These are phyloP conservation scores for Ustilaginoidea virens DNA, from an alignment of 2,329 filamentous ascomycete species.

Conservation along the genomic window DNA sequence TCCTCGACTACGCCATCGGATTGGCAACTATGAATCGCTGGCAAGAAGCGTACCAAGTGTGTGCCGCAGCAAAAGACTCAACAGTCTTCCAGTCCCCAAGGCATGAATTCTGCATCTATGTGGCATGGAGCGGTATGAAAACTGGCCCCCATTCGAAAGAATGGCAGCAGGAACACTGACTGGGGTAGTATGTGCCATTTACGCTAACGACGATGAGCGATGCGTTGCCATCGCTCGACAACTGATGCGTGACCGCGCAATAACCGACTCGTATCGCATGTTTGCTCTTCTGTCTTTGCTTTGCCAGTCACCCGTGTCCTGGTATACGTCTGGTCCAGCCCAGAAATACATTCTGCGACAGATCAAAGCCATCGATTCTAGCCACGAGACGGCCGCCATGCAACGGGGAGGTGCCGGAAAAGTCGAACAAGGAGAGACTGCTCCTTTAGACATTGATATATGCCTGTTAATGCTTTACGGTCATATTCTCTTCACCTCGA, in stretches of 20 bases:
- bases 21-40: constrained; percentile 53
- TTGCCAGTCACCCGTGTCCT: constrained; percentile 54
- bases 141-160: too few relatives aligned
- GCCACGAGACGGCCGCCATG: constrained; percentile 25
- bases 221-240: constrained; percentile 60
- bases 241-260: constrained; percentile 71
- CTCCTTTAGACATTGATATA: constrained; percentile 44
- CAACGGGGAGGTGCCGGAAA: constrained; percentile 11
- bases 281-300: constrained; percentile 66
- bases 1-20: constrained; percentile 71
- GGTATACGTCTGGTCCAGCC: constrained; percentile 66
- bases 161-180: too few relatives aligned
- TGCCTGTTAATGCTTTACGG: constrained; percentile 78
- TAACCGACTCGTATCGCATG: constrained; percentile 71
- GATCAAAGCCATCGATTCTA: constrained; percentile 74
- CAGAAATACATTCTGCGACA: constrained; percentile 88
- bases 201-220: constrained; percentile 63
- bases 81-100: constrained; percentile 66
- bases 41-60: constrained; percentile 63
- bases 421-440: neutral
- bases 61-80: constrained; percentile 63
- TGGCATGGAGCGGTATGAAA: constrained; percentile 64
- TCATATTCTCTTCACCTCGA: constrained; percentile 73
- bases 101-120: constrained; percentile 56
- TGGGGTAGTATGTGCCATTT: constrained; percentile 59